phyloP scores from a whole-genome alignment of 306 rosid species.

The Medicago truncatula region MtrunA17r5.0-ANR NC_053046.1:23726501-23727000 shows the following conservation, averaged over 20 bases:
- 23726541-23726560: too few relatives aligned
- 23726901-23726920: conserved; percentile 59
- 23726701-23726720: too few relatives aligned
- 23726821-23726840: conserved; percentile 22
- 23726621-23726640: too few relatives aligned
- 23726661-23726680: too few relatives aligned
- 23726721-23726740: conserved; percentile 46
- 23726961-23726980: conserved; percentile 73
- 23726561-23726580: too few relatives aligned
- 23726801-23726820: neutral
- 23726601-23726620: too few relatives aligned
- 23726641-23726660: too few relatives aligned
- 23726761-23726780: conserved; percentile 46
- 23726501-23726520: too few relatives aligned
- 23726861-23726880: conserved; percentile 20
- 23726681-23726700: too few relatives aligned
- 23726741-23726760: conserved; percentile 46
- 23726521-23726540: too few relatives aligned
- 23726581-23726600: too few relatives aligned
- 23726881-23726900: conserved; percentile 44
- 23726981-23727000: conserved; percentile 92
- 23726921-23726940: conserved; percentile 39
- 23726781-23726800: conserved; percentile 56
- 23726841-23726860: conserved; percentile 31
- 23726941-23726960: conserved; percentile 86